These are phyloP conservation scores for Beauveria asiatica DNA, from an alignment of 2,329 filamentous ascomycete species.

Conservation along the genomic window DNA sequence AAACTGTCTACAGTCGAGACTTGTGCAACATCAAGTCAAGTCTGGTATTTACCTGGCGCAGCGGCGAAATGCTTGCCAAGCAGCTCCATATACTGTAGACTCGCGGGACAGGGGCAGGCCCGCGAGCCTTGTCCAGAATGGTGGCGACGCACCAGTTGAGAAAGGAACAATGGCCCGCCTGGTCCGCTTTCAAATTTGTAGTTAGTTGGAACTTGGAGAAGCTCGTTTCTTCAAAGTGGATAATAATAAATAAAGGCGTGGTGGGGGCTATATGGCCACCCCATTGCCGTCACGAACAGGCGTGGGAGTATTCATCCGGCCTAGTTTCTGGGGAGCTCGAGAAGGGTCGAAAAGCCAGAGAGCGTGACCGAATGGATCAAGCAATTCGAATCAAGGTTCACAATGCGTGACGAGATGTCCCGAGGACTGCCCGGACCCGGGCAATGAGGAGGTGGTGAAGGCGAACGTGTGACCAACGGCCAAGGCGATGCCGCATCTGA, in stretches of 20 bases:
- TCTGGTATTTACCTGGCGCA: background rate
- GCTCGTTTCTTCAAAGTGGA: background rate
- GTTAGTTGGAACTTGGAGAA: too few species aligned
- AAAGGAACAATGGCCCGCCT: background rate
- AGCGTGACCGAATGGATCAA: background rate
- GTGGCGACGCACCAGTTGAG: background rate
- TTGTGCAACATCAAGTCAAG: background rate
- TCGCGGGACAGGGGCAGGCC: background rate
- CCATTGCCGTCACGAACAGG: background rate
- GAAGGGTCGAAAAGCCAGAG: background rate
- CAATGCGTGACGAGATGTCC: background rate
- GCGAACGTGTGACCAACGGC: background rate
- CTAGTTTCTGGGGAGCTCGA: background rate
- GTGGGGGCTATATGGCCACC: conserved; percentile 5
- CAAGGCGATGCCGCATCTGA: background rate
- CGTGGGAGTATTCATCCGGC: background rate
- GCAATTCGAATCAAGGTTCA: background rate
- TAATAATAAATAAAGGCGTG: background rate
- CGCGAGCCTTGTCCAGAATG: background rate
- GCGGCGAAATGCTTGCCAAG: background rate
- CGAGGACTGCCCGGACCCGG: background rate
- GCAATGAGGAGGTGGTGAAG: background rate
- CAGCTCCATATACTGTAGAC: background rate
- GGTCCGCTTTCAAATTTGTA: background rate
- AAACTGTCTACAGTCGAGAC: background rate